Evolutionary conservation across 768 basidiomycete species (phyloP).

Genomic region (Ramaria rubella): DNA sequence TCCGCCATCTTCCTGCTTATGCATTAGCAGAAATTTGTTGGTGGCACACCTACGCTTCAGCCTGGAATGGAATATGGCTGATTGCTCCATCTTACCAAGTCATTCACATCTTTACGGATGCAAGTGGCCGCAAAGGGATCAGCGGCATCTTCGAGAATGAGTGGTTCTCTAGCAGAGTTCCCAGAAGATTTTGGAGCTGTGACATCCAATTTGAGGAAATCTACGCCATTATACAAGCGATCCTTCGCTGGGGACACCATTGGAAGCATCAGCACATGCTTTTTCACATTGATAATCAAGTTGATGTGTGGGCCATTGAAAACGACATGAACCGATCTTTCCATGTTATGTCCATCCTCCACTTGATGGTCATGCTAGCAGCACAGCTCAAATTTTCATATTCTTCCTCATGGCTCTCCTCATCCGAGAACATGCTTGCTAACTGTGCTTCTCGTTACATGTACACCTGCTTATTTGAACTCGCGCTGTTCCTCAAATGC

Average conservation of each 20-base stretch:
- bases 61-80: constrained; percentile 27
- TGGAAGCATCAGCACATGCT: constrained; percentile 23
- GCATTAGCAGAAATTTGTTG: constrained; percentile 24
- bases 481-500: constrained; percentile 20
- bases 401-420: no score
- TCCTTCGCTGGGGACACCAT: constrained; percentile 24
- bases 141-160: constrained; percentile 16
- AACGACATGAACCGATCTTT: constrained; percentile 7
- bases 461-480: constrained; percentile 21
- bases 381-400: constrained; percentile 14
- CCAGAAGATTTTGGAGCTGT: constrained; percentile 18
- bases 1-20: constrained; percentile 20
- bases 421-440: no score
- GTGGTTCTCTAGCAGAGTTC: constrained; percentile 24
- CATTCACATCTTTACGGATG: constrained; percentile 28
- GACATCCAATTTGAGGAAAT: constrained; percentile 30
- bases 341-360: constrained; percentile 13
- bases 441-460: constrained; percentile 11
- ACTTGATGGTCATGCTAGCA: constrained; percentile 12
- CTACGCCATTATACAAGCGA: constrained; percentile 24
- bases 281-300: constrained; percentile 27
- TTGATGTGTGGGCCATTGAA: constrained; percentile 13
- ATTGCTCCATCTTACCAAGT: constrained; percentile 6
- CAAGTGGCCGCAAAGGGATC: constrained; percentile 27
- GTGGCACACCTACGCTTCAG: constrained; percentile 26